These are phyloP conservation scores for Magnaporthiopsis incrustans DNA, from an alignment of 2,329 filamentous ascomycete species.

Conservation along the genomic window DNA sequence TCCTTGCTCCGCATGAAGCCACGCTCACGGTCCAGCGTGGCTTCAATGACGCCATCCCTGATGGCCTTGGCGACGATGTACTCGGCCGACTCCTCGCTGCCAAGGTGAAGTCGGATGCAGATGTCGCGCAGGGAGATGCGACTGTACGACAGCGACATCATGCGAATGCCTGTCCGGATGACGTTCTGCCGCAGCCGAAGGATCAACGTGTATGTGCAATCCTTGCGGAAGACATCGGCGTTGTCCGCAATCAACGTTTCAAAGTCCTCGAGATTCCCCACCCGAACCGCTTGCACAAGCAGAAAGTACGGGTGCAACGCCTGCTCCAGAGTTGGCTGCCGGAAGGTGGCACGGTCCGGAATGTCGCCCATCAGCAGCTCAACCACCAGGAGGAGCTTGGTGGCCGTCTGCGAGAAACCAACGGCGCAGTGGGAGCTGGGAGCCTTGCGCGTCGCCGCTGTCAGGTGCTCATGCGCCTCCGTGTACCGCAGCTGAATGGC, in stretches of 20 bases:
- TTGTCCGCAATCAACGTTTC: slow-evolving; percentile 77
- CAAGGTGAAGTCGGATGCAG: slow-evolving; percentile 86
- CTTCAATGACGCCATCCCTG: slow-evolving; percentile 93
- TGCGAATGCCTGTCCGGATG: slow-evolving; percentile 97
- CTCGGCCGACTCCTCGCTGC: slow-evolving; percentile 94
- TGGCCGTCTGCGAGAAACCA: slow-evolving; percentile 92
- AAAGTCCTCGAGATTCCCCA: slow-evolving; percentile 94
- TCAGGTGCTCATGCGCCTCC: slow-evolving; percentile 89
- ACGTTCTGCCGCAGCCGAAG: slow-evolving; percentile 94
- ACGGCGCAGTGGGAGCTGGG: slow-evolving; percentile 82
- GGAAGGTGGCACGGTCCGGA: slow-evolving; percentile 89
- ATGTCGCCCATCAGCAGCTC: slow-evolving; percentile 98
- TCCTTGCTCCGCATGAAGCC: slow-evolving; percentile 99
- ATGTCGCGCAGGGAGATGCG: slow-evolving; percentile 96
- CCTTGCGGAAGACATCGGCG: slow-evolving; percentile 77
- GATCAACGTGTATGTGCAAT: slow-evolving; percentile 92
- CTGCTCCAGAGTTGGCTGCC: slow-evolving; percentile 77
- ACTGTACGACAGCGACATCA: slow-evolving; percentile 98
- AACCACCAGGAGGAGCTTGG: slow-evolving; percentile 92
- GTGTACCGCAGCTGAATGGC: slow-evolving; percentile 96
- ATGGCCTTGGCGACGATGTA: slow-evolving; percentile 99
- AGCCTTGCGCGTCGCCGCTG: slow-evolving; percentile 88
- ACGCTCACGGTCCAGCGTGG: slow-evolving; percentile 83
- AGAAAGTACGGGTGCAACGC: slow-evolving; percentile 88
- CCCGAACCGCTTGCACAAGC: slow-evolving; percentile 88